Base-by-base conservation (phyloP, 768 basidiomycete species). In the Hydnomerulius pinastri region DNA sequence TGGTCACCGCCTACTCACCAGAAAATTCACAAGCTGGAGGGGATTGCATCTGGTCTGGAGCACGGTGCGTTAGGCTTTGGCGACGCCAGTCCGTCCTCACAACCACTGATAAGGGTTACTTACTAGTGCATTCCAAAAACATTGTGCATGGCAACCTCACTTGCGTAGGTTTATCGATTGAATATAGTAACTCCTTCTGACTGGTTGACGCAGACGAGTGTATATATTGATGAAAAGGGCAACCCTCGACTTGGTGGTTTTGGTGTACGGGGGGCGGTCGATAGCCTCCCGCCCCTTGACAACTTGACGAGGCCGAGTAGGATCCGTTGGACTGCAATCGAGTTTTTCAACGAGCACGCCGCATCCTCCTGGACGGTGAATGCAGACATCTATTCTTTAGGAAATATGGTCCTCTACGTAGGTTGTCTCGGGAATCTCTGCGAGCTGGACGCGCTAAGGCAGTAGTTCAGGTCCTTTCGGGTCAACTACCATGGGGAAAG, bases 261-360 rank as follows among this genome's bases (percentile, higher is more conserved):
- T 50, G 76, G 75, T n/a, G n/a, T n/a, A n/a, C n/a, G n/a, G n/a
- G n/a, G n/a, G n/a, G n/a, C n/a, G n/a, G n/a, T n/a, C n/a, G n/a
- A n/a, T n/a, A n/a, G n/a, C n/a, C n/a, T n/a, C n/a, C n/a, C n/a
- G n/a, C 2, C 56, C 76, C 7, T 75, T 73, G 17, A 72, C 55
- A 24, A 64, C 75, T 37, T 55, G 70, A 10, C 58, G 60, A 17
- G 70, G 73, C 45, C 61, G 67, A 74, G 73, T 13, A 71, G 72
- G 7, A 63, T 76, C 17, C 67, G 76, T 0, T 77, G 75, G 74
- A 71, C 74, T 4, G 74, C 75, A 33, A 57, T 72, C 0, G 53
- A 67, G n/a, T 58, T 76, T 3, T 76, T 72, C 50, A 46, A 59
- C 9, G 60, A 63, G 11, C 63, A 67, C 24, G 62, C 64, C 9